These are phyloP conservation scores for Melaleuca alternifolia DNA, from an alignment of 345 rosid species.

Conservation along the genomic window DNA sequence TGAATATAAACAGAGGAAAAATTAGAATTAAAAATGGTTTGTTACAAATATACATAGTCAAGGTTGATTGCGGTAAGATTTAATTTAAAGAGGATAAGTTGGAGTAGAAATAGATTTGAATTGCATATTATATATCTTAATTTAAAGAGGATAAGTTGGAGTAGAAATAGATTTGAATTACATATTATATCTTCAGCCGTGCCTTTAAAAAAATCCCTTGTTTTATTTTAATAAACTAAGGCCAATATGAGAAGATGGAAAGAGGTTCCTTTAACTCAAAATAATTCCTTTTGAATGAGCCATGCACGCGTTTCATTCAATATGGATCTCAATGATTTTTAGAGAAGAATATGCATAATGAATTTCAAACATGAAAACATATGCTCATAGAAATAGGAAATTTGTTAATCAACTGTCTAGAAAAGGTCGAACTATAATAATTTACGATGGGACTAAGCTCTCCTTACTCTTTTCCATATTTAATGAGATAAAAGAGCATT, in stretches of 20 bases:
- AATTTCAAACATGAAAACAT: not conserved
- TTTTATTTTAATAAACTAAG: not conserved
- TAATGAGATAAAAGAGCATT: not conserved
- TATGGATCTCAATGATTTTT: not conserved
- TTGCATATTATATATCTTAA: not conserved
- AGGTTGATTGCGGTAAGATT: not conserved
- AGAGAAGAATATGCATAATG: not conserved
- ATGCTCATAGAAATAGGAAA: not conserved
- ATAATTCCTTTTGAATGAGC: not conserved
- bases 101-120: not conserved
- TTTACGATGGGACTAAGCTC: not conserved
- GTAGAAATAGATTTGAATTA: not conserved
- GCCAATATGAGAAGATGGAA: not conserved
- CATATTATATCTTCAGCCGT: not conserved
- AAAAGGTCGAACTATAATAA: not conserved
- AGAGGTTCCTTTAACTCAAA: not conserved
- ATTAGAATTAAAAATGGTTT: not conserved
- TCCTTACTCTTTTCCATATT: not conserved
- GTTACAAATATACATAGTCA: not conserved
- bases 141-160: not conserved
- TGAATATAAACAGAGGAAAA: not conserved
- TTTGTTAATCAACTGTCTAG: not conserved
- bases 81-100: not conserved
- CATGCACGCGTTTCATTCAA: not conserved
- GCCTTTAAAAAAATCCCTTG: not conserved